Percentiles rank a stretch among this genome's conserved stretches.
phyloP scores from a whole-genome alignment of 768 basidiomycete genomes.

The Mycena floridula region DNA sequence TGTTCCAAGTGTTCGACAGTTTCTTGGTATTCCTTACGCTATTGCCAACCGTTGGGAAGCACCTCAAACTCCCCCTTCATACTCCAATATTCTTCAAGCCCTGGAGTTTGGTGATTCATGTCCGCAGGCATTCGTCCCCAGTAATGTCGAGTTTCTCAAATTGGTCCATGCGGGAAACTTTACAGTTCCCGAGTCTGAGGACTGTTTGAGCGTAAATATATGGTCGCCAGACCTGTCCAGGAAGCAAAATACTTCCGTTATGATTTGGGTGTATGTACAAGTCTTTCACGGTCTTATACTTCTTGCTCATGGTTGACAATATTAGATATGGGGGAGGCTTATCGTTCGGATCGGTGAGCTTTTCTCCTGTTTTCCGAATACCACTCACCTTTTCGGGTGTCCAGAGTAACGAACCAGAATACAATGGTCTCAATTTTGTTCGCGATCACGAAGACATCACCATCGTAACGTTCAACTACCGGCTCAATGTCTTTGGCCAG shows the following conservation, averaged over 20 bases:
- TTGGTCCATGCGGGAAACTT: neutral
- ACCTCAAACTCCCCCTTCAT: neutral
- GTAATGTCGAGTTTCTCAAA: neutral
- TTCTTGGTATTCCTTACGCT: neutral
- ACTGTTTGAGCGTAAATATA: constrained; percentile 31
- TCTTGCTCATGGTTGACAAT: neutral
- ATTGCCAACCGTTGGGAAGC: neutral
- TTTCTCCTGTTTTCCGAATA: constrained; percentile 3
- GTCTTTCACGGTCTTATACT: constrained; percentile 1
- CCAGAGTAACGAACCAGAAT: constrained; percentile 12
- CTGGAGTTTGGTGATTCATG: neutral
- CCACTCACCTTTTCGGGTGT: constrained; percentile 8
- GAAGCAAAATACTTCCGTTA: constrained; percentile 24
- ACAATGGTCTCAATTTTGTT: constrained; percentile 24
- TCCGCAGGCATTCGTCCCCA: neutral
- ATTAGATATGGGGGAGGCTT: no score
- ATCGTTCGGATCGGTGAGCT: neutral
- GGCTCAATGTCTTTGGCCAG: constrained; percentile 32
- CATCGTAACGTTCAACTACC: constrained; percentile 32
- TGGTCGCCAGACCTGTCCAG: constrained; percentile 27
- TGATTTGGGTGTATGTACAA: constrained; percentile 20
- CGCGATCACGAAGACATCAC: constrained; percentile 27
- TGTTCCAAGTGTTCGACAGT: neutral
- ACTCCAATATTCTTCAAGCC: neutral
- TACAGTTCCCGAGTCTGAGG: constrained; percentile 24